Evolutionary conservation across 2,329 filamentous ascomycete genomes (phyloP).

Genomic region (Apiospora aurea): DNA sequence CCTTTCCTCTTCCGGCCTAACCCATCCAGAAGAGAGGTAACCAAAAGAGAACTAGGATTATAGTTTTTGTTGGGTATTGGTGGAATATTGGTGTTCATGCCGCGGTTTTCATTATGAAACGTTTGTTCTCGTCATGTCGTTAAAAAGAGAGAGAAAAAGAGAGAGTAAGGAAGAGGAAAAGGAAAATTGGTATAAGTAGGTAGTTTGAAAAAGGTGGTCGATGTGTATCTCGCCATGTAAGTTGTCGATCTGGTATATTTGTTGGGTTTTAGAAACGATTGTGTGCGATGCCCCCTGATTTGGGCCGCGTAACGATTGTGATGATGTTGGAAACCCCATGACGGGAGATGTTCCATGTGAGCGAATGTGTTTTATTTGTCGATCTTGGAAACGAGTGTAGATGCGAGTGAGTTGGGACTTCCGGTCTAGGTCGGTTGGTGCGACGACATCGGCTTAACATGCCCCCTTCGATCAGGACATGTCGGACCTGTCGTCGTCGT

Average conservation of each 20-base stretch:
- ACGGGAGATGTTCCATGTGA: not conserved
- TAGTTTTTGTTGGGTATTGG: slow-evolving; percentile 16
- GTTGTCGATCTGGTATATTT: not conserved
- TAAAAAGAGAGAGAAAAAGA: slow-evolving; percentile 23
- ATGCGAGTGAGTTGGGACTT: not conserved
- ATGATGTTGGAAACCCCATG: not conserved
- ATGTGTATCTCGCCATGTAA: not conserved
- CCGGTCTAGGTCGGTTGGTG: not conserved
- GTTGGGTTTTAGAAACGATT: not conserved
- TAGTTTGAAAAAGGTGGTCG: not conserved
- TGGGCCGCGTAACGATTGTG: not conserved
- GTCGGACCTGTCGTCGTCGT: slow-evolving; percentile 12
- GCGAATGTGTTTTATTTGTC: not conserved
- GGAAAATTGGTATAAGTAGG: not conserved
- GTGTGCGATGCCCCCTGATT: not conserved
- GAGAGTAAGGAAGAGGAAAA: not conserved
- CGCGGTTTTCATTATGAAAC: slow-evolving; percentile 20
- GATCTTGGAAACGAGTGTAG: not conserved
- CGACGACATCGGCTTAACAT: not conserved
- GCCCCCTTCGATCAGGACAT: not conserved
- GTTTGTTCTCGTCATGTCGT: slow-evolving; percentile 27
- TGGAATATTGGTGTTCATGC: slow-evolving; percentile 19
- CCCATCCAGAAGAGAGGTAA: not conserved
- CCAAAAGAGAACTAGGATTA: slow-evolving; percentile 17
- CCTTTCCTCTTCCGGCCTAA: not conserved